These are phyloP conservation scores for Phialocephala sp. DNA, from an alignment of 2,329 filamentous ascomycete species.

Conservation along the genomic window DNA sequence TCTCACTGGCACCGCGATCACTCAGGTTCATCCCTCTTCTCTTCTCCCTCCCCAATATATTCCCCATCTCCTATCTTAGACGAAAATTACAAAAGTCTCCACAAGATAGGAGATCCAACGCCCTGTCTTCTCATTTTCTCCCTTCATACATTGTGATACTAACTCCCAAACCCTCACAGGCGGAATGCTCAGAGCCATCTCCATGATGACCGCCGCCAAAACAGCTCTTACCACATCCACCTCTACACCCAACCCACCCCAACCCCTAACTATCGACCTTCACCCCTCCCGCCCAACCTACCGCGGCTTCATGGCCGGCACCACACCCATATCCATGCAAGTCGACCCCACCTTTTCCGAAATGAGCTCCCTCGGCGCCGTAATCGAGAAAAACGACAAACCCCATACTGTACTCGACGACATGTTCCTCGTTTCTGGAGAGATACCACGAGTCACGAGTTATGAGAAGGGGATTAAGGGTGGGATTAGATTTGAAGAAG, in stretches of 20 bases:
- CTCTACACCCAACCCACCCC: conserved; percentile 22
- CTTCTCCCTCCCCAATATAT: no score
- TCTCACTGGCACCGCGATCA: conserved; percentile 63
- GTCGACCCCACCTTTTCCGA: conserved; percentile 58
- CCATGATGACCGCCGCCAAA: conserved; percentile 52
- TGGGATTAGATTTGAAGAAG: conserved; percentile 50
- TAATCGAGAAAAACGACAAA: conserved; percentile 46
- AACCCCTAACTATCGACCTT: conserved; percentile 52
- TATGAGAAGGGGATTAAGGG: conserved; percentile 56
- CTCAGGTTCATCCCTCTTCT: no score
- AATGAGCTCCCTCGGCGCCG: conserved; percentile 50
- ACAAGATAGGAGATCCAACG: no score
- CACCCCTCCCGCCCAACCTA: conserved; percentile 58
- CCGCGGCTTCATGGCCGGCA: conserved; percentile 51
- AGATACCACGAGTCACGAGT: conserved; percentile 54
- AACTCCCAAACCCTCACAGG: not conserved
- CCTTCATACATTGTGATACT: not conserved
- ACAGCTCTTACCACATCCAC: no score
- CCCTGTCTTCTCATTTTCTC: not conserved
- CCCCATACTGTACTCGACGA: conserved; percentile 54
- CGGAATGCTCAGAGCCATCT: conserved; percentile 55
- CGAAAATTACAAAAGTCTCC: no score
- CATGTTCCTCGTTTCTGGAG: conserved; percentile 59
- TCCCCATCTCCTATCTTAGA: no score
- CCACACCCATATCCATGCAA: conserved; percentile 54